These are phyloP conservation scores for Verticillium alfalfae DNA, from an alignment of 2,329 filamentous ascomycete genomes.

Conservation along the genomic window DNA sequence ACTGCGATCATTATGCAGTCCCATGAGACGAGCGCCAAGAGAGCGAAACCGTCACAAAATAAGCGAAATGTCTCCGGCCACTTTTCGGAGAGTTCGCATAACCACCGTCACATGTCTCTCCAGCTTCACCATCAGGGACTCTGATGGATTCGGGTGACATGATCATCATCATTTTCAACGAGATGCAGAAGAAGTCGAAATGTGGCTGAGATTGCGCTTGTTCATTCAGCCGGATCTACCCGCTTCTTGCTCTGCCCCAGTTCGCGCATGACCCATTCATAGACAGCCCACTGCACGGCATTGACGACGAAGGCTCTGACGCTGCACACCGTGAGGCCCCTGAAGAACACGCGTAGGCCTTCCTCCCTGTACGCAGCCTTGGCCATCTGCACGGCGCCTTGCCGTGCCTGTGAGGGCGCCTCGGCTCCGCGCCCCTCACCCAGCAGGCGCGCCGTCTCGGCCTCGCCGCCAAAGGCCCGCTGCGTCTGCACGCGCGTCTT, in stretches of 20 bases:
- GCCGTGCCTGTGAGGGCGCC: slow-evolving; percentile 16
- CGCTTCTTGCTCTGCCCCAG: slow-evolving; percentile 30
- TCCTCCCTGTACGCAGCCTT: slow-evolving; percentile 59
- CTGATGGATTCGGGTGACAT: too few relatives aligned
- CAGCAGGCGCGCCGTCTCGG: slow-evolving; percentile 24
- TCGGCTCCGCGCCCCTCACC: slow-evolving; percentile 9
- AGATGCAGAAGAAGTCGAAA: too few relatives aligned
- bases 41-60: too few relatives aligned
- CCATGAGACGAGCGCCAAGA: not conserved
- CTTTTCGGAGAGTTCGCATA: not conserved
- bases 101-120: too few relatives aligned
- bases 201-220: not conserved
- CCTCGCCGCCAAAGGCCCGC: slow-evolving; percentile 18
- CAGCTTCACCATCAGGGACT: too few relatives aligned
- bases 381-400: slow-evolving; percentile 59
- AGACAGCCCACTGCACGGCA: slow-evolving; percentile 86
- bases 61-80: not conserved
- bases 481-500: slow-evolving; percentile 91
- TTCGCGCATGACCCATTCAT: slow-evolving; percentile 78
- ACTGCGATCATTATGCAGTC: too few relatives aligned
- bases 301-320: slow-evolving; percentile 86
- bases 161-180: too few relatives aligned
- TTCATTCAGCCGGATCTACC: not conserved
- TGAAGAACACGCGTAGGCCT: slow-evolving; percentile 61
- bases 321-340: slow-evolving; percentile 75